Evolutionary conservation across 192 early-diverging fungal genomes (phyloP), one percentile per base, ranked within the genome.

Genomic region (Backusella sp.): DNA sequence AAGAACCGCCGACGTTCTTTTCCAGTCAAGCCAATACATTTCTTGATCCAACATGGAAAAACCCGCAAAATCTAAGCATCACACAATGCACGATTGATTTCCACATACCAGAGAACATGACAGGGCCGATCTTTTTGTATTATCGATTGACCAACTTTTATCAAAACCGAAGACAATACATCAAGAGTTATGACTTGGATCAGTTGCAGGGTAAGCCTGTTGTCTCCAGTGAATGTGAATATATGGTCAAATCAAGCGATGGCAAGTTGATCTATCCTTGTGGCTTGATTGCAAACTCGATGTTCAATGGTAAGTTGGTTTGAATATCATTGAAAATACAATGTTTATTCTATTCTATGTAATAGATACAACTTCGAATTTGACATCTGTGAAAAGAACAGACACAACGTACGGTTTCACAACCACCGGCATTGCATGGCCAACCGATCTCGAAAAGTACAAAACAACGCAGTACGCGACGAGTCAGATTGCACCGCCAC

Each of bases 141-240:
- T 98, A 98, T 81, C 86, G 94, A 68, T 85, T 99, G 77, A 97
- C 96, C 12, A 94, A 95, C 84, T 99, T 99, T 81, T 97, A 95
- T 80, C 96, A 97, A 83, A 97, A 97, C 84, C 92, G 97, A 73
- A 84, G 95, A 19, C 90, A 91, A 66, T 97, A 97, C 74, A 90
- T 96, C 17, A 94, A 94, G 78, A 91, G 86, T 73, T 94, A 89
- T 78, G 91, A 95, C 75, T 77, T 86, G 17, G 83, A 90, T 65
- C 95, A 97, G 81, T 84, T 96, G 28, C 79, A 84, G 66, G 94
- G 94, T 28, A 83, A 87, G 39, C 46, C 70, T 36, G 72, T 89
- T 8, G 78, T 79, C 0, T 68, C 75, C 3, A 32, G 86, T 66
- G 46, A 76, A 0, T 72, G 52, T 17, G 77, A 66, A 52, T 83